phyloP scores from a whole-genome alignment of 129 eudicot species.

The Centella asiatica region DNA sequence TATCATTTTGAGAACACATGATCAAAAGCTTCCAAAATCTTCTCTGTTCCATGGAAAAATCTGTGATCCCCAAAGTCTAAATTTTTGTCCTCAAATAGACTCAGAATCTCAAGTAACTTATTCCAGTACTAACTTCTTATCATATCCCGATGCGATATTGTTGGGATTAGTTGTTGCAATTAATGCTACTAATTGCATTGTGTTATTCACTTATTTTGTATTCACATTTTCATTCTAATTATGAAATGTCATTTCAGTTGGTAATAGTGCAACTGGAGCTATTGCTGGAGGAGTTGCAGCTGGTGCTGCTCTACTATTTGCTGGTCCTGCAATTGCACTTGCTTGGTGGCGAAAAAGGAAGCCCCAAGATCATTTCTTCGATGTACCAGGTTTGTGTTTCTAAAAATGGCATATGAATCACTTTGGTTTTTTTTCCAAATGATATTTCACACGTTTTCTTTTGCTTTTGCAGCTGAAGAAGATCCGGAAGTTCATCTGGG shows the following conservation, averaged over 20 bases:
- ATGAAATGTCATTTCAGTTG: slow-evolving; percentile 13
- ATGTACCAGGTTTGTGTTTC: slow-evolving; percentile 76
- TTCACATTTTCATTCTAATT: background rate
- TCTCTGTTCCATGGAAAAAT: background rate
- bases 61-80: background rate
- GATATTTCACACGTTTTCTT: background rate
- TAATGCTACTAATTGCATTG: too few relatives aligned
- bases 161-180: background rate
- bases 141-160: too few relatives aligned
- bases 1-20: background rate
- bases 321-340: slow-evolving; percentile 70
- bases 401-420: slow-evolving; percentile 1
- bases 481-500: slow-evolving; percentile 54
- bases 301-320: slow-evolving; percentile 75
- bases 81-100: background rate
- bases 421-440: background rate
- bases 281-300: slow-evolving; percentile 89
- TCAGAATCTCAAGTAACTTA: background rate
- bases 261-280: slow-evolving; percentile 43
- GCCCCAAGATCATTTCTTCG: slow-evolving; percentile 75
- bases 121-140: too few relatives aligned
- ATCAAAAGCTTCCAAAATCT: background rate
- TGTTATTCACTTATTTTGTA: too few relatives aligned
- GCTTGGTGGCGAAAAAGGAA: slow-evolving; percentile 59
- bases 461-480: slow-evolving; percentile 43